phyloP scores from a whole-genome alignment of 2,329 filamentous ascomycete species.

The Aspergillus fischeri region DNA sequence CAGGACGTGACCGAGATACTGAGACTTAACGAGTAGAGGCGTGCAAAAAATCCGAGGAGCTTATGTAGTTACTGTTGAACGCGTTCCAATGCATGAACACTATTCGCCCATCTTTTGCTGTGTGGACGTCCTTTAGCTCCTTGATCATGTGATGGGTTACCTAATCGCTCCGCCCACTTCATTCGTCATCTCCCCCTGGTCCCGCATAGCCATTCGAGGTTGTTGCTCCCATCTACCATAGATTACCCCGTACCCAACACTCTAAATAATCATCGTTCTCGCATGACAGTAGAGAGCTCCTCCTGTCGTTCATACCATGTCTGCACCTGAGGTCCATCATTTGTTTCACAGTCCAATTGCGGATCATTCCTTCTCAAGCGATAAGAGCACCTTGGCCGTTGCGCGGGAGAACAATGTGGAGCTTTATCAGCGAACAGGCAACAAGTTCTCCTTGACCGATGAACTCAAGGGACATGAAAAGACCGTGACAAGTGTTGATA shows the following conservation, averaged over 20 bases:
- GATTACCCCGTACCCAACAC: conserved; percentile 2
- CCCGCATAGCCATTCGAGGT: background rate
- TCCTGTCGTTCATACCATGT: conserved; percentile 77
- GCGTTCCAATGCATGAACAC: background rate
- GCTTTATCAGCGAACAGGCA: conserved; percentile 72
- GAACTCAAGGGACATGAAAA: conserved; percentile 97
- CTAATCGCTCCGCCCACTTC: conserved; percentile 17
- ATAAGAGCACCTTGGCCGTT: conserved; percentile 83
- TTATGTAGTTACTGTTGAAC: background rate
- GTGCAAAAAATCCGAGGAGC: background rate
- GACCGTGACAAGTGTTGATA: conserved; percentile 91
- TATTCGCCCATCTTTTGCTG: background rate
- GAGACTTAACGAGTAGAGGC: background rate
- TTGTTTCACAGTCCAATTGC: conserved; percentile 95
- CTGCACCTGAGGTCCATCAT: conserved; percentile 85
- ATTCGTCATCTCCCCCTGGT: conserved; percentile 8
- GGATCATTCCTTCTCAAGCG: conserved; percentile 96
- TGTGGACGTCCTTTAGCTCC: background rate
- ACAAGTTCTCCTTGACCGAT: conserved; percentile 77
- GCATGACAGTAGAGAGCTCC: conserved; percentile 94
- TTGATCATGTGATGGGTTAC: conserved; percentile 19
- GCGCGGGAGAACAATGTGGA: conserved; percentile 86
- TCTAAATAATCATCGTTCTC: background rate
- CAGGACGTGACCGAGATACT: background rate
- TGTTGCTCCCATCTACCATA: conserved; percentile 3